Base-by-base conservation (phyloP, 345 rosid species). In the Eutrema yunnanense region DNA sequence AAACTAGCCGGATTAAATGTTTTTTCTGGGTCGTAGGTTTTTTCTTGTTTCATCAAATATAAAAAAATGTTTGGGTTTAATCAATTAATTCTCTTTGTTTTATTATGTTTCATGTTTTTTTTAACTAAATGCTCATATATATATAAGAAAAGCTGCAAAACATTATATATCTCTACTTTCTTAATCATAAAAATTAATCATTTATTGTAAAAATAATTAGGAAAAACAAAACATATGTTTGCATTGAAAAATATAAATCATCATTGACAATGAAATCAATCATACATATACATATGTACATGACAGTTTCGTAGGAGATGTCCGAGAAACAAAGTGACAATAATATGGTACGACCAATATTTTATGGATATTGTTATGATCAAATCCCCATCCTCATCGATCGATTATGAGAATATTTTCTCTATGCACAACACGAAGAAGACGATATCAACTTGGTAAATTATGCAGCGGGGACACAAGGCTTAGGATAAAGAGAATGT, bases 271-370 rank as follows among this genome's bases (percentile, higher is more conserved):
- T 7, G 51, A 16, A 6, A 48, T 3, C n/a, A 46, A 8, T 8
- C 27, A 14, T 5, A 46, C 16, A 16, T 14, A 9, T 30, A 0
- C 33, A 30, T 46, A n/a, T 30, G 19, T 19, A 8, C 19, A 9
- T 38, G 14, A 40, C 65, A 40, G 65, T 4, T 41, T 40, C 67
- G 59, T 43, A 62, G 68, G 51, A 67, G 42, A 14, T 88, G 88
- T 60, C 86, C 82, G 0, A 2, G 29, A 54, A 30, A 75, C 76
- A 83, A 76, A 63, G 73, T 44, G 1, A 84, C 72, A 1, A 44
- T 76, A 38, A 71, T 86, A n/a, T 80, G 82, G 82, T 83, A 84
- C 30, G 87, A 86, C 5, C 14, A 83, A 30, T 88, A 90, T 53
- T 67, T 83, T 16, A 33, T 87, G 49, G 84, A 87, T 75, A 79